These are phyloP conservation scores for Thielaviopsis ethacetica DNA, from an alignment of 2,329 filamentous ascomycete genomes.

Conservation along the genomic window DNA sequence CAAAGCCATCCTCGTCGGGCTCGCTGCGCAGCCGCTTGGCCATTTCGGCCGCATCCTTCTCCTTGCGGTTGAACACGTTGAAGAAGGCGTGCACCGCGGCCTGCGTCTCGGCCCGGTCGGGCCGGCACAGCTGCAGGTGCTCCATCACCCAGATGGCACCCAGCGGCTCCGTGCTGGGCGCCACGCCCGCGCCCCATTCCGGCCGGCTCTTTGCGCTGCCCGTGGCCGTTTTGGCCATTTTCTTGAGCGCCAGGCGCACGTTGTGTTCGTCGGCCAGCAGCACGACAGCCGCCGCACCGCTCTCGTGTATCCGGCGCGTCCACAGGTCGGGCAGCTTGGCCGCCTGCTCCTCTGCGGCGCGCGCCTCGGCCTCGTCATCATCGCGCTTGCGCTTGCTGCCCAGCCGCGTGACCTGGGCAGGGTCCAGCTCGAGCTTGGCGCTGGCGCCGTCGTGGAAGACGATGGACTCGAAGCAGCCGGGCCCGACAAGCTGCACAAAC, in stretches of 20 bases:
- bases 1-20: constrained; percentile 88
- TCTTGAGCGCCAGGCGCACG: constrained; percentile 60
- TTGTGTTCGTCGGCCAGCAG: constrained; percentile 71
- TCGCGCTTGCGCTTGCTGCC: constrained; percentile 30
- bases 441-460: constrained; percentile 51
- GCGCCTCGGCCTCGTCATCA: constrained; percentile 41
- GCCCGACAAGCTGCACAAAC: constrained; percentile 58
- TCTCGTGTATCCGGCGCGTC: constrained; percentile 52
- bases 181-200: constrained; percentile 50
- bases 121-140: constrained; percentile 58
- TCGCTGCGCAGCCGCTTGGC: constrained; percentile 54
- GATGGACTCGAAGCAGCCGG: constrained; percentile 62
- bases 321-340: constrained; percentile 54
- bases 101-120: constrained; percentile 48
- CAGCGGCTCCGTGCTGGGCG: constrained; percentile 29
- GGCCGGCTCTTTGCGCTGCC: constrained; percentile 37
- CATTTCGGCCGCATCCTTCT: constrained; percentile 43
- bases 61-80: constrained; percentile 58
- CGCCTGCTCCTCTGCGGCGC: constrained; percentile 38
- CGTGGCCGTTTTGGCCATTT: constrained; percentile 44
- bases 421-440: constrained; percentile 19
- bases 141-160: constrained; percentile 41
- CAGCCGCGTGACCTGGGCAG: constrained; percentile 23
- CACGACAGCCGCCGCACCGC: constrained; percentile 65
- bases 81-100: constrained; percentile 72